Percentiles rank a stretch among this genome's conserved stretches.
These are phyloP conservation scores for Raddia guianensis DNA, from an alignment of 176 grass and related monocot genomes.

Conservation along the genomic window DNA sequence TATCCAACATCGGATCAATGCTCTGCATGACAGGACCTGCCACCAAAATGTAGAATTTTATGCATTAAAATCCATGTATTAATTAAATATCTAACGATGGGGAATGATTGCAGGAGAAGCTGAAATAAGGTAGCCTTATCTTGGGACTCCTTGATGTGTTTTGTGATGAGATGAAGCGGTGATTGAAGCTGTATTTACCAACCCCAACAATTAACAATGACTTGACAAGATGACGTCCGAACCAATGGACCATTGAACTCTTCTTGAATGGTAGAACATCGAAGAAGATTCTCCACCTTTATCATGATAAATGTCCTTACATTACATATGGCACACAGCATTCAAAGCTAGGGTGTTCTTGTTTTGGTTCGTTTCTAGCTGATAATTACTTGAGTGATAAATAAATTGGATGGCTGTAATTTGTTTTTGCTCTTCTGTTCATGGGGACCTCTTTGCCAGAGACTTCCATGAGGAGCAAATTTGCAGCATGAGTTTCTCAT, in stretches of 20 bases:
- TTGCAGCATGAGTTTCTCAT: not conserved
- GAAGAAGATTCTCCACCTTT: conserved; percentile 26
- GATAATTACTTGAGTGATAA: not conserved
- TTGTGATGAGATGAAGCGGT: not conserved
- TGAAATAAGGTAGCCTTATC: not conserved
- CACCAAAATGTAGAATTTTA: conserved; percentile 2
- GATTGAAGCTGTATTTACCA: conserved; percentile 20
- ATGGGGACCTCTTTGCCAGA: not conserved
- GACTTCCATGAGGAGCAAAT: not conserved
- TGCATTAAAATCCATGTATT: not conserved
- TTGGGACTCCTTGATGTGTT: not conserved
- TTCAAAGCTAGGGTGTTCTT: not conserved
- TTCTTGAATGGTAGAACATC: conserved; percentile 22
- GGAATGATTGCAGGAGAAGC: not conserved
- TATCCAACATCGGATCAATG: not conserved
- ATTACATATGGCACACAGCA: conserved; percentile 3
- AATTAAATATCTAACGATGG: not conserved
- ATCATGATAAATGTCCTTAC: conserved; percentile 32
- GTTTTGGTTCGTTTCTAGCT: not conserved
- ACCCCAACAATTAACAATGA: not conserved
- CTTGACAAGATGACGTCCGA: conserved; percentile 17
- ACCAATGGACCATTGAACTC: conserved; percentile 4
- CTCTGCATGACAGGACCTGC: conserved; percentile 20
- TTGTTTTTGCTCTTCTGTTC: not conserved
- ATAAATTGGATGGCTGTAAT: not conserved